Conservation (phyloP, 345 rosid species). For the Capsella bursapastoris region DNA sequence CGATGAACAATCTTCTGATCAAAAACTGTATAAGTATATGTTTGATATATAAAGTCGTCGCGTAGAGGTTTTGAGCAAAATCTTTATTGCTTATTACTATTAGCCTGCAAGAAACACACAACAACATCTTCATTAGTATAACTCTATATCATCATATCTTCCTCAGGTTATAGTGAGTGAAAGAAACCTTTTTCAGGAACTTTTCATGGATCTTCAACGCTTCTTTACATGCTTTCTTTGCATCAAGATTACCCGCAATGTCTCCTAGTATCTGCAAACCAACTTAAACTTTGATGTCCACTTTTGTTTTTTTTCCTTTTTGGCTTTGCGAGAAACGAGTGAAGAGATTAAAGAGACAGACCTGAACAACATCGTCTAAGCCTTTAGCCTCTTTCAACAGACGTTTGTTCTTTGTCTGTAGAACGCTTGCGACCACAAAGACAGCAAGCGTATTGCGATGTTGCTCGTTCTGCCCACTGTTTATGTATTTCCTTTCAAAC, state of each 20-base stretch:
- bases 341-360: slow-evolving; percentile 39
- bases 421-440: slow-evolving; percentile 88
- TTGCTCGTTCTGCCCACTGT: slow-evolving; percentile 57
- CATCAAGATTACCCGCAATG: slow-evolving; percentile 76
- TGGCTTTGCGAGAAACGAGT: slow-evolving; percentile 15
- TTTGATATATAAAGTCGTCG: background rate
- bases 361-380: slow-evolving; percentile 89
- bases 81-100: slow-evolving; percentile 38
- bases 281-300: background rate
- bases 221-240: slow-evolving; percentile 75
- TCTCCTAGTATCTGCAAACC: slow-evolving; percentile 72
- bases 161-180: background rate
- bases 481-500: slow-evolving; percentile 67
- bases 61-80: slow-evolving; percentile 27
- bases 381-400: slow-evolving; percentile 90
- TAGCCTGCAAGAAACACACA: slow-evolving; percentile 36
- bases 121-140: background rate
- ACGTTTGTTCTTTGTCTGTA: slow-evolving; percentile 82
- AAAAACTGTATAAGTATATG: slow-evolving; percentile 17
- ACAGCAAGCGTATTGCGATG: slow-evolving; percentile 65
- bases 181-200: slow-evolving; percentile 69
- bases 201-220: slow-evolving; percentile 86
- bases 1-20: slow-evolving; percentile 28
- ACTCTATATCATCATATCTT: background rate
- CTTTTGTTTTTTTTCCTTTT: background rate